Conservation (phyloP, 495 filamentous ascomycete species). For the Amniculicola lignicola region DNA sequence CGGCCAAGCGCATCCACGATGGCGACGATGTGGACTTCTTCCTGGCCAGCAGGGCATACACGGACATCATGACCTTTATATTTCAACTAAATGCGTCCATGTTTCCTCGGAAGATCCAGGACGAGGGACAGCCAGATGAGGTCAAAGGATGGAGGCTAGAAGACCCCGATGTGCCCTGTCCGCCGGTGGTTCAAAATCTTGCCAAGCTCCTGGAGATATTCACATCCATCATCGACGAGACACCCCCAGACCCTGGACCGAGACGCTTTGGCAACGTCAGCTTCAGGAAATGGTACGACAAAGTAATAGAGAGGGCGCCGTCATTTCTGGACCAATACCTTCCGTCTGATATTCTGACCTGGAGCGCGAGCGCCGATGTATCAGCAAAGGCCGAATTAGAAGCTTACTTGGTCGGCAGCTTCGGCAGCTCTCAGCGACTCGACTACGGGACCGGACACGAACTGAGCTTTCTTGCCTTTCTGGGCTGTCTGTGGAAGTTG, state of each 20-base stretch:
- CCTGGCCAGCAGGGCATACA: conserved; percentile 73
- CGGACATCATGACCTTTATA: conserved; percentile 79
- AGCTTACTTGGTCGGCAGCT: conserved; percentile 79
- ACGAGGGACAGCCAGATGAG: conserved; percentile 27
- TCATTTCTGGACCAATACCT: conserved; percentile 61
- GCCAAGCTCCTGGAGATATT: conserved; percentile 59
- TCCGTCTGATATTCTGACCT: conserved; percentile 44
- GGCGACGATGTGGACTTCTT: conserved; percentile 74
- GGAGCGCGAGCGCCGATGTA: conserved; percentile 11
- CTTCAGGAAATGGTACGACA: conserved; percentile 76
- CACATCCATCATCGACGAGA: conserved; percentile 67
- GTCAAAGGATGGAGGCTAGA: conserved; percentile 53
- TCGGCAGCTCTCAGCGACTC: conserved; percentile 82
- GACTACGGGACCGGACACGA: conserved; percentile 98
- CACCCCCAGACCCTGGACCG: conserved; percentile 79
- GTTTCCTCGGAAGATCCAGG: conserved; percentile 59
- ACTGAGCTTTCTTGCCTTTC: conserved; percentile 86
- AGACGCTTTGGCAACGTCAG: conserved; percentile 87
- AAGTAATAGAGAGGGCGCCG: conserved; percentile 57
- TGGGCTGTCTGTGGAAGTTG: conserved; percentile 87
- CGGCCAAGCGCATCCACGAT: conserved; percentile 76
- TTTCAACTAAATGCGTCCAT: conserved; percentile 85
- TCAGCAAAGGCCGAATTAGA: conserved; percentile 64
- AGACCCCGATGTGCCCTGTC: conserved; percentile 50
- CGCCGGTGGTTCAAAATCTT: conserved; percentile 61